Conservation (phyloP, 768 basidiomycete species). For the Hydnomerulius pinastri region DNA sequence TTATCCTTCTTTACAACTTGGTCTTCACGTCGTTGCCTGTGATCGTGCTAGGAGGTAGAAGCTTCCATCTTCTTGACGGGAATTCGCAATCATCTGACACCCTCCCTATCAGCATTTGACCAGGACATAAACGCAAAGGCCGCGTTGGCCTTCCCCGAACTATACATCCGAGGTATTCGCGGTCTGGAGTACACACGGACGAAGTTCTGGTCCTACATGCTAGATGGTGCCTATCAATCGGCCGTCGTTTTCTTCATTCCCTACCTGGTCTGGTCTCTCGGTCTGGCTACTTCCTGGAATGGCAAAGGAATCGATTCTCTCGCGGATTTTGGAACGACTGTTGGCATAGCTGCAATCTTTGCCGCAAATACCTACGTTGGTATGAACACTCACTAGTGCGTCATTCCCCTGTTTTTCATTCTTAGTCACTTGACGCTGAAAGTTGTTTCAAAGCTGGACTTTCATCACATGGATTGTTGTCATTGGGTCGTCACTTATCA, state of each 20-base stretch:
- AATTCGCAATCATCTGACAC: slow-evolving; percentile 6
- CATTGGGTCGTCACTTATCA: slow-evolving; percentile 75
- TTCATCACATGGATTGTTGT: slow-evolving; percentile 82
- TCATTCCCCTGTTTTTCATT: slow-evolving; percentile 27
- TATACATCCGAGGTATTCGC: slow-evolving; percentile 93
- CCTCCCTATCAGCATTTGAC: slow-evolving; percentile 65
- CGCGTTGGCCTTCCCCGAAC: slow-evolving; percentile 88
- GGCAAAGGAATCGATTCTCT: slow-evolving; percentile 79
- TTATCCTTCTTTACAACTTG: slow-evolving; percentile 89
- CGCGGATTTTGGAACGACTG: slow-evolving; percentile 90
- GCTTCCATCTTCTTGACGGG: neutral
- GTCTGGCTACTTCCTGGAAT: slow-evolving; percentile 68
- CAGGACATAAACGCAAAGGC: slow-evolving; percentile 92
- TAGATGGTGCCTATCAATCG: slow-evolving; percentile 93
- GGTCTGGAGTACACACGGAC: slow-evolving; percentile 89
- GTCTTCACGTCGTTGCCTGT: slow-evolving; percentile 94
- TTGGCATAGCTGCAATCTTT: slow-evolving; percentile 84
- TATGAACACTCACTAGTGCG: slow-evolving; percentile 86
- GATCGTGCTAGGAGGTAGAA: slow-evolving; percentile 81
- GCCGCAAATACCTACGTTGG: slow-evolving; percentile 90
- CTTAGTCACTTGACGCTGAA: slow-evolving; percentile 7
- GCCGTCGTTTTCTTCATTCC: slow-evolving; percentile 86
- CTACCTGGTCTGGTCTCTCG: slow-evolving; percentile 69
- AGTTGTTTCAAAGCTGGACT: slow-evolving; percentile 63
- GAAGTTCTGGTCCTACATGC: slow-evolving; percentile 96